Percentiles rank a stretch among this genome's conserved stretches.
Evolutionary conservation across 345 rosid genomes (phyloP).

Genomic region (Camelina hispida): DNA sequence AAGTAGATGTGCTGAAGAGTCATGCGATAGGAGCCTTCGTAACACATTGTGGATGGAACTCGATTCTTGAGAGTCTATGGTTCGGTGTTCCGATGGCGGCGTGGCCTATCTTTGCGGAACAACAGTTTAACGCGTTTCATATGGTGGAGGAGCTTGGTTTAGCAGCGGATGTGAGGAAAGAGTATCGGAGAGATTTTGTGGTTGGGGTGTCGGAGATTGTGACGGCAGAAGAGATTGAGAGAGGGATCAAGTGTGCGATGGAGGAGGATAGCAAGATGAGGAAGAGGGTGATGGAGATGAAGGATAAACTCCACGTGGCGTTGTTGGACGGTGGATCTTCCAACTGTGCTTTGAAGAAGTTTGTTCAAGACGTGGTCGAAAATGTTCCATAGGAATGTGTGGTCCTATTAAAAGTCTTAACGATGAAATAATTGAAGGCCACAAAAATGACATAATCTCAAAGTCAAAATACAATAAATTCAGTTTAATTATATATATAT

Average conservation of each 20-base stretch:
- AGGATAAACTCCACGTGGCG: conserved; percentile 43
- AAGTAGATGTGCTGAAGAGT: conserved; percentile 47
- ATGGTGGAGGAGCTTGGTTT: conserved; percentile 53
- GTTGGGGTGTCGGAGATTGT: conserved; percentile 17
- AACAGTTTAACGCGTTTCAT: conserved; percentile 60
- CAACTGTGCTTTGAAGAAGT: conserved; percentile 23
- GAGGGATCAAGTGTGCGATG: conserved; percentile 50
- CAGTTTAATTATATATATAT: no score
- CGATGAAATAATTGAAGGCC: background rate
- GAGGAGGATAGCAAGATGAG: conserved; percentile 40
- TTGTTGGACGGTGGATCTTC: conserved; percentile 54
- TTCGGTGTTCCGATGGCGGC: conserved; percentile 57
- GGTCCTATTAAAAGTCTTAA: background rate
- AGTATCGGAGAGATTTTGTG: conserved; percentile 29
- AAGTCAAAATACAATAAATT: background rate
- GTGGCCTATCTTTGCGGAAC: conserved; percentile 59
- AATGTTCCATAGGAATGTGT: background rate
- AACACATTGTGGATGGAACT: conserved; percentile 77
- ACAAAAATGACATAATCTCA: background rate
- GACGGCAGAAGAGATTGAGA: conserved; percentile 49
- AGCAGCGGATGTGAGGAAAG: conserved; percentile 51
- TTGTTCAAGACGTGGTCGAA: conserved; percentile 44
- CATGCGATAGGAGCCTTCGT: conserved; percentile 57
- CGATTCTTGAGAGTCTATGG: conserved; percentile 65
- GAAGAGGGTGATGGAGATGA: conserved; percentile 42